Evolutionary conservation across 2,329 filamentous ascomycete genomes (phyloP).

Genomic region (Pyrenophora tritici-repentis): DNA sequence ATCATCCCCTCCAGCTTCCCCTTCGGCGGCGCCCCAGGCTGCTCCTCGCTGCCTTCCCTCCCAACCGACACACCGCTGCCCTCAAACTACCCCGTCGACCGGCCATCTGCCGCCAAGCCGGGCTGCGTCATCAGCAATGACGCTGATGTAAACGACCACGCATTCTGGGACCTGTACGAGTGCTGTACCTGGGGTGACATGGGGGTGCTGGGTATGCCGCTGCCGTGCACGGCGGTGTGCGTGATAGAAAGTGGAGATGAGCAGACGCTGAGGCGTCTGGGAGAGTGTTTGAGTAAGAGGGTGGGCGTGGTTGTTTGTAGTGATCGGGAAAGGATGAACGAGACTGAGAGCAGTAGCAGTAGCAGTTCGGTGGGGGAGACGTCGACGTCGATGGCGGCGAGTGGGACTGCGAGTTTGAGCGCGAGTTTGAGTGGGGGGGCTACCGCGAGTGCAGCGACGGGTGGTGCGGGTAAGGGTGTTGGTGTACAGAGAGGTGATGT

Average conservation of each 20-base stretch:
- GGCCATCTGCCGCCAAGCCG: constrained; percentile 5
- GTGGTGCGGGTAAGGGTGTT: constrained; percentile 4
- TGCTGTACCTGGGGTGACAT: constrained; percentile 21
- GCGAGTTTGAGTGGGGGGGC: background rate
- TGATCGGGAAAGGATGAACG: constrained; percentile 9
- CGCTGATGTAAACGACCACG: constrained; percentile 23
- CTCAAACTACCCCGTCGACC: constrained; percentile 10
- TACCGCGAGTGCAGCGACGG: background rate
- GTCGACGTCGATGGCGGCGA: background rate
- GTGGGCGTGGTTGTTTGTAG: constrained; percentile 23
- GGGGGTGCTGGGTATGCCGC: constrained; percentile 6
- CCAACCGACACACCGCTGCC: constrained; percentile 4
- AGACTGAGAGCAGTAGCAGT: background rate
- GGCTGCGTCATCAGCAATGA: constrained; percentile 28
- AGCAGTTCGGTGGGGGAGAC: constrained; percentile 4
- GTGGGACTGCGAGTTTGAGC: constrained; percentile 1
- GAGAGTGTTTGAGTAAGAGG: constrained; percentile 26
- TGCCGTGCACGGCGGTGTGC: constrained; percentile 21
- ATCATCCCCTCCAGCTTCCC: constrained; percentile 19
- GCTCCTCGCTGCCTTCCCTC: constrained; percentile 7
- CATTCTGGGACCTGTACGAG: constrained; percentile 31
- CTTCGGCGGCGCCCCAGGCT: constrained; percentile 11
- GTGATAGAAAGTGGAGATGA: constrained; percentile 1
- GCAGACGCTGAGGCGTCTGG: constrained; percentile 22
- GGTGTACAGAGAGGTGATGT: background rate